Base-by-base conservation (phyloP, 2,329 filamentous ascomycete species). In the Gnomoniopsis sp. region DNA sequence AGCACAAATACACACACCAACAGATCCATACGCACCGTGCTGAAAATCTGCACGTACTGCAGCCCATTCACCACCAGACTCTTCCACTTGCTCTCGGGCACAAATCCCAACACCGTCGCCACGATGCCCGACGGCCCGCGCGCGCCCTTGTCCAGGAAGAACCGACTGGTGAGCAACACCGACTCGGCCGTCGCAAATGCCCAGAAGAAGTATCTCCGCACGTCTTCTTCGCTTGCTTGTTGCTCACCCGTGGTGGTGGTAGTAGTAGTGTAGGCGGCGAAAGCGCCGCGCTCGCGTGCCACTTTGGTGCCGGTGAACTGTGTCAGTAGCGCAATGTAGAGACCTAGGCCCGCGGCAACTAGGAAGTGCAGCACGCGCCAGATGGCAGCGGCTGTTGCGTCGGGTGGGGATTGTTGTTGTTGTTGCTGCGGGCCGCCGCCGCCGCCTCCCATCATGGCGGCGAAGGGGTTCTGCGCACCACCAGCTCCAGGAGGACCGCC, bases 141-240 rank as follows among this genome's bases (percentile, higher is more conserved):
- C 43, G 76, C 71, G 23, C 81, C 81, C 65, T 83, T 84, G 66
- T 91, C 88, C 53, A 91, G 68, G 65, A 91, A 85, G 70, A 88
- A 90, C 23, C 89, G 79, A 33, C 83, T 86, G 1, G 85, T 88
- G 63, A 93, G 84, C 63, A 93, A 76, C 55, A 90, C 70, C 12
- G 90, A 80, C 75, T 95, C 89, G 34, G 85, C 87, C 0, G 89
- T 91, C 6, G 89, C 87, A 69, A 93, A 95, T n/a, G 89, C 81
- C 77, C 87, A 91, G 72, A 93, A 92, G 73, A 92, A 88, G 62
- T 80, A 79, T 49, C 76, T 76, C 44, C 77, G 69, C 36, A 72
- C 69, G 57, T 63, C 62, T 38, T 61, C 61, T n/a, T n/a, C n/a
- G n/a, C n/a, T n/a, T 36, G 55, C 63, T 52, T 57, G 57, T 46